A percentile compares a stretch with the other conserved stretches of the same genome.
Conservation (phyloP, 1,284 basidiomycete genomes). For the Malassezia dermatis region DNA sequence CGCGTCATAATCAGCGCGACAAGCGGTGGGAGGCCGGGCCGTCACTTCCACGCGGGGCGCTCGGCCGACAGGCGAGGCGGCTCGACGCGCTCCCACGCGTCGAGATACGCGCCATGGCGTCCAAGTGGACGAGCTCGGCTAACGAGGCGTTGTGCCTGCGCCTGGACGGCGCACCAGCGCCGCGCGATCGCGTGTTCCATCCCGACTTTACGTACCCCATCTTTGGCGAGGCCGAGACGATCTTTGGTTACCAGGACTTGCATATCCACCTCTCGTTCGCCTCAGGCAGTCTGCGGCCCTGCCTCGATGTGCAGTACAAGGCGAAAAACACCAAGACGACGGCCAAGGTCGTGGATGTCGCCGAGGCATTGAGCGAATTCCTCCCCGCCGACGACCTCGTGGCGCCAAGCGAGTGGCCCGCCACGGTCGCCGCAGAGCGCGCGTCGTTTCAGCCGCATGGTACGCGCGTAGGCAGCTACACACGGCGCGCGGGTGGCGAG, state of each 20-base stretch:
- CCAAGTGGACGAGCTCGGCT: conserved; percentile 34
- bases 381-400: conserved; percentile 58
- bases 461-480: conserved; percentile 65
- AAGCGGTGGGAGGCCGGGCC: not conserved
- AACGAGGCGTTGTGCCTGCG: conserved; percentile 31
- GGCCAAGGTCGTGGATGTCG: conserved; percentile 73
- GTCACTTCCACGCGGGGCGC: not conserved
- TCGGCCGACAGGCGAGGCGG: too few species aligned
- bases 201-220: conserved; percentile 44
- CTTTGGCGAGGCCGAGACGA: conserved; percentile 88
- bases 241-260: conserved; percentile 75
- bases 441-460: conserved; percentile 66
- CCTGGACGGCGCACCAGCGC: conserved; percentile 25
- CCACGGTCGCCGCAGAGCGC: conserved; percentile 64
- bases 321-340: conserved; percentile 49
- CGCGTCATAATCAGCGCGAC: conserved; percentile 16
- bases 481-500: conserved; percentile 46
- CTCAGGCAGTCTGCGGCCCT: conserved; percentile 66
- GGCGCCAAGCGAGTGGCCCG: conserved; percentile 13
- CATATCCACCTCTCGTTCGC: conserved; percentile 64
- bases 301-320: conserved; percentile 28
- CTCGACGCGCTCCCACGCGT: conserved; percentile 3
- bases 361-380: conserved; percentile 64
- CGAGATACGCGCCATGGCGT: conserved; percentile 15
- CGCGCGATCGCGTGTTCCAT: conserved; percentile 25